A percentile compares a stretch with the other conserved stretches of the same genome.
Evolutionary conservation across 2,329 filamentous ascomycete species (phyloP).

Genomic region (Aureobasidium vineae): DNA sequence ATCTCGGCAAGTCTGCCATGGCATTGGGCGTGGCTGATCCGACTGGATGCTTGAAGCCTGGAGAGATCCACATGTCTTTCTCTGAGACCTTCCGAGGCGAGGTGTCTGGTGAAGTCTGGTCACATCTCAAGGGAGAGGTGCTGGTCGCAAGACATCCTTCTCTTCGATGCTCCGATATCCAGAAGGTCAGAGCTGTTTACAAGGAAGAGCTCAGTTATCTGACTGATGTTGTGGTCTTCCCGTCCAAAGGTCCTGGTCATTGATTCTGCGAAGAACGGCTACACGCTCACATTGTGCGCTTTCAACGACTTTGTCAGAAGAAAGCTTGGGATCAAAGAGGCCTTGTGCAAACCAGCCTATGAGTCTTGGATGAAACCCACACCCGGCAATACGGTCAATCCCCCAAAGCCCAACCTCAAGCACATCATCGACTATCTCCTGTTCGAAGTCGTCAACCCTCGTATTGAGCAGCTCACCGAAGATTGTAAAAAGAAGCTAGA

Average conservation of each 20-base stretch:
- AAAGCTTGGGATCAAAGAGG: conserved; percentile 52
- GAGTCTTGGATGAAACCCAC: conserved; percentile 32
- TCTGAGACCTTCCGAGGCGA: conserved; percentile 59
- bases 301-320: conserved; percentile 55
- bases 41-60: conserved; percentile 56
- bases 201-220: conserved; percentile 63
- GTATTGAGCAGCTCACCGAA: conserved; percentile 29
- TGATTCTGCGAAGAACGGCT: conserved; percentile 49
- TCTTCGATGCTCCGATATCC: conserved; percentile 68
- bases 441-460: conserved; percentile 33
- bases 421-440: conserved; percentile 63
- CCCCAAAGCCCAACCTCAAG: conserved; percentile 26
- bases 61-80: conserved; percentile 67
- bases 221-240: conserved; percentile 78
- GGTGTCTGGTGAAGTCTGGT: conserved; percentile 54
- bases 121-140: conserved; percentile 58
- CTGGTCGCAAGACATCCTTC: conserved; percentile 69
- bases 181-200: conserved; percentile 55
- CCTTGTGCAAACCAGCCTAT: conserved; percentile 41
- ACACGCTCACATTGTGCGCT: conserved; percentile 48
- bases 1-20: conserved; percentile 53
- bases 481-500: conserved; percentile 24
- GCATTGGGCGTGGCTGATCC: conserved; percentile 70
- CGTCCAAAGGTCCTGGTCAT: conserved; percentile 57
- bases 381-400: conserved; percentile 27